These are phyloP conservation scores for Colletotrichum tropicale DNA, from an alignment of 2,329 filamentous ascomycete species.

Conservation along the genomic window DNA sequence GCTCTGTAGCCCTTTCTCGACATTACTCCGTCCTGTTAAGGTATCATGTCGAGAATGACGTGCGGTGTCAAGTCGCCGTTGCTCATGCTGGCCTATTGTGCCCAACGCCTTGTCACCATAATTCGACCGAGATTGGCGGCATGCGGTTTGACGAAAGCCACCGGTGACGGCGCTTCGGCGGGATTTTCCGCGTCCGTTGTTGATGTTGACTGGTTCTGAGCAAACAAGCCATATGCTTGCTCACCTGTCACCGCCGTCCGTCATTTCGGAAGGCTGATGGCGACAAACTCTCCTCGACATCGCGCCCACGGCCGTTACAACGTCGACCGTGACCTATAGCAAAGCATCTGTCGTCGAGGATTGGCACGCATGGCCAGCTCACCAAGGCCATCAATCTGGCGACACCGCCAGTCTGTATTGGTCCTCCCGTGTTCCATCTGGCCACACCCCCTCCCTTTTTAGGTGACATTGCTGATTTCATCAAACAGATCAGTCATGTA, in stretches of 20 bases:
- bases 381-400: neutral
- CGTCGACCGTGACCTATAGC: neutral
- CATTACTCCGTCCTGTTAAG: neutral
- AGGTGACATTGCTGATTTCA: slow-evolving; percentile 2
- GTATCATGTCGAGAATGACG: neutral
- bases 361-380: neutral
- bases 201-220: neutral
- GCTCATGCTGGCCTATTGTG: neutral
- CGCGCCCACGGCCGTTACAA: neutral
- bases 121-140: neutral
- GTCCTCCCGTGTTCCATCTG: neutral
- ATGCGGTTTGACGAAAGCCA: neutral
- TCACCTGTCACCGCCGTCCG: slow-evolving; percentile 1
- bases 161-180: neutral
- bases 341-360: neutral
- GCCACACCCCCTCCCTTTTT: neutral
- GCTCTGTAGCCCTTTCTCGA: neutral
- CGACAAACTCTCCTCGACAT: slow-evolving; percentile 1
- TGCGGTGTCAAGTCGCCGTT: neutral
- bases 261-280: slow-evolving; percentile 6
- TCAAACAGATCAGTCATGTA: slow-evolving; percentile 5
- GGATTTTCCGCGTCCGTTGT: neutral
- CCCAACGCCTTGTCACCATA: neutral
- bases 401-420: neutral
- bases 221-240: neutral